Conservation (phyloP, 2,329 filamentous ascomycete species). For the Hymenoscyphus salicellus region DNA sequence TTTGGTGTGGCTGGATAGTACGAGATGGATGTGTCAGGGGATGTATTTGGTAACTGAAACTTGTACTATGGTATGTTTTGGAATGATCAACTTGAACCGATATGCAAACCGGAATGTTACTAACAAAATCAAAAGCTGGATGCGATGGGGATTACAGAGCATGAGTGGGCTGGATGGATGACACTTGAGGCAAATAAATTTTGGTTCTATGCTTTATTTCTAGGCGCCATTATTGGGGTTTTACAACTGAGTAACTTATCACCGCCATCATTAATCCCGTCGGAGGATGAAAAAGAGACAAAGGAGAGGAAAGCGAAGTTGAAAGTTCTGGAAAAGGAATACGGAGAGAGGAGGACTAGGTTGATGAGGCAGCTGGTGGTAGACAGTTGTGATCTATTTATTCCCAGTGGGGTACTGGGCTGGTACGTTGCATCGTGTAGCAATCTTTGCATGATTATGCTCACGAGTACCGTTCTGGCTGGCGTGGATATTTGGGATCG, state of each 20-base stretch:
- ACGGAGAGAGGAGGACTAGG: slow-evolving; percentile 29
- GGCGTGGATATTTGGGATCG: slow-evolving; percentile 58
- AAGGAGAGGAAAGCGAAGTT: slow-evolving; percentile 26
- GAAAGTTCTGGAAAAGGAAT: slow-evolving; percentile 21
- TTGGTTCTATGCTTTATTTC: slow-evolving; percentile 56
- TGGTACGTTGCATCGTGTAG: slow-evolving; percentile 55
- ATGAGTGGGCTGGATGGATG: slow-evolving; percentile 44
- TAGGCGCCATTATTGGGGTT: slow-evolving; percentile 41
- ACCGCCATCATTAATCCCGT: neutral
- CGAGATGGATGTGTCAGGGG: slow-evolving; percentile 58
- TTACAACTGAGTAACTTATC: slow-evolving; percentile 15
- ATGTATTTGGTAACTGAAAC: slow-evolving; percentile 67
- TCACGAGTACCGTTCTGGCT: slow-evolving; percentile 61
- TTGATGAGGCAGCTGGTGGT: slow-evolving; percentile 51
- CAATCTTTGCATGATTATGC: slow-evolving; percentile 56
- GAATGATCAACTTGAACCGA: slow-evolving; percentile 1
- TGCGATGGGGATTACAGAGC: slow-evolving; percentile 49
- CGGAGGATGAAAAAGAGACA: slow-evolving; percentile 15
- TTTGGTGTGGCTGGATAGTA: slow-evolving; percentile 50
- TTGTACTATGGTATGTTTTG: slow-evolving; percentile 54
- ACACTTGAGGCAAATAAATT: slow-evolving; percentile 63
- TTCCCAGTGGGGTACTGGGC: slow-evolving; percentile 59
- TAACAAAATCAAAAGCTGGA: slow-evolving; percentile 34
- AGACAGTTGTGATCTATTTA: slow-evolving; percentile 59
- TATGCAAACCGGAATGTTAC: neutral